Percentiles rank a stretch among this genome's conserved stretches.
Evolutionary conservation across 2,329 filamentous ascomycete genomes (phyloP).

Genomic region (Furcasterigmium sp.): DNA sequence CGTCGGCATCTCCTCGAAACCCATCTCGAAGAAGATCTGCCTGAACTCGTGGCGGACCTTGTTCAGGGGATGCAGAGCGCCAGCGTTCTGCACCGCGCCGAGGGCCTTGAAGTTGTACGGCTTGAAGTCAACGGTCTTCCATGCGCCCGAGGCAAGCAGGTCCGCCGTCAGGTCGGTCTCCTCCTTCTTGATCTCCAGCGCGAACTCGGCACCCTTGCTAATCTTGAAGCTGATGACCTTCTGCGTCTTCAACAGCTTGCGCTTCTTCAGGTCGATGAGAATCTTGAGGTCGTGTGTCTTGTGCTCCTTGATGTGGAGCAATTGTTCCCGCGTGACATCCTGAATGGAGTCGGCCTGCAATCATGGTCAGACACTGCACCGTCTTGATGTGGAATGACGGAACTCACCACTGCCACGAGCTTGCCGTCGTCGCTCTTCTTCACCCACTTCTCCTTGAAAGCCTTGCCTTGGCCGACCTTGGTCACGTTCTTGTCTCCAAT

Average conservation of each 20-base stretch:
- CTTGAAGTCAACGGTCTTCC: conserved; percentile 93
- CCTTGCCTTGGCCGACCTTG: conserved; percentile 89
- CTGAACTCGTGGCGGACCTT: conserved; percentile 96
- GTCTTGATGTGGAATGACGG: neutral
- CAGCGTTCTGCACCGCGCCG: conserved; percentile 55
- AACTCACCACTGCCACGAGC: conserved; percentile 43
- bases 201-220: conserved; percentile 81
- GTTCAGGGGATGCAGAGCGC: conserved; percentile 68
- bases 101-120: conserved; percentile 71
- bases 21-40: conserved; percentile 98
- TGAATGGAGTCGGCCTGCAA: conserved; percentile 63
- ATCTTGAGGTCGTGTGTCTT: conserved; percentile 71
- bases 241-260: conserved; percentile 78
- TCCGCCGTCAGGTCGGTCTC: conserved; percentile 93
- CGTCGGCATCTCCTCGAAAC: conserved; percentile 97
- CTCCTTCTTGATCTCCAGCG: conserved; percentile 82
- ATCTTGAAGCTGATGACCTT: conserved; percentile 85
- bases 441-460: conserved; percentile 79
- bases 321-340: conserved; percentile 72
- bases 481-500: conserved; percentile 70
- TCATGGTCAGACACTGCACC: conserved; percentile 4
- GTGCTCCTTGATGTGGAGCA: conserved; percentile 67
- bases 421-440: conserved; percentile 53
- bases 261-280: conserved; percentile 79
- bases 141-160: conserved; percentile 81